A percentile compares a stretch with the other conserved stretches of the same genome.
phyloP scores from a whole-genome alignment of 495 filamentous ascomycete species.

The Rostrohypoxylon terebratum region DNA sequence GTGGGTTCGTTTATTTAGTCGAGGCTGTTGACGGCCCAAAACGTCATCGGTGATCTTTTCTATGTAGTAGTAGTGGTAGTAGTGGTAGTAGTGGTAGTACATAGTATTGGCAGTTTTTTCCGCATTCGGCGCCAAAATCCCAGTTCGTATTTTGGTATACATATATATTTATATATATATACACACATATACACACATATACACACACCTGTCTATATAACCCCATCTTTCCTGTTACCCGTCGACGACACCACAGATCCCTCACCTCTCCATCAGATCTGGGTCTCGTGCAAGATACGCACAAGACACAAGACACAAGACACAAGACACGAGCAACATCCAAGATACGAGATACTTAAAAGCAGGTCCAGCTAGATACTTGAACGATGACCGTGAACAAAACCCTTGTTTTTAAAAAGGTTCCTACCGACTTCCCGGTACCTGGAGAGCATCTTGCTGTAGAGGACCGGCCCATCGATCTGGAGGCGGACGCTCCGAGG shows the following conservation, averaged over 20 bases:
- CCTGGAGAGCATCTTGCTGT: conserved; percentile 78
- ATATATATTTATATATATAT: background rate
- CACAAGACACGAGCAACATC: too few relatives aligned
- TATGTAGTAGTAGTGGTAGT: too few relatives aligned
- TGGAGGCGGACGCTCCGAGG: conserved; percentile 69
- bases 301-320: background rate
- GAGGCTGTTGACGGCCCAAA: background rate
- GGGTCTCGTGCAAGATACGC: too few relatives aligned
- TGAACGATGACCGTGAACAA: conserved; percentile 73
- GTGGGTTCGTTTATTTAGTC: conserved; percentile 19
- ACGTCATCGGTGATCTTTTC: conserved; percentile 20
- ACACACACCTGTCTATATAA: background rate
- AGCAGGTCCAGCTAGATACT: background rate
- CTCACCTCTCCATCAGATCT: background rate
- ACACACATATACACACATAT: background rate
- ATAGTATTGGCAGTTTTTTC: too few relatives aligned
- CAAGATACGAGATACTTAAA: background rate
- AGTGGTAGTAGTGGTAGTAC: too few relatives aligned
- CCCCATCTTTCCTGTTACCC: background rate
- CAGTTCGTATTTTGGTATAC: background rate
- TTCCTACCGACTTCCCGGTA: conserved; percentile 76
- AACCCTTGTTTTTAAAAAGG: conserved; percentile 78
- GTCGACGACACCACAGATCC: too few relatives aligned
- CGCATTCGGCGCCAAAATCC: too few relatives aligned
- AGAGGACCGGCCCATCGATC: conserved; percentile 74